Evolutionary conservation across 1,284 basidiomycete genomes (phyloP).

Genomic region (Puccinia novopanici): DNA sequence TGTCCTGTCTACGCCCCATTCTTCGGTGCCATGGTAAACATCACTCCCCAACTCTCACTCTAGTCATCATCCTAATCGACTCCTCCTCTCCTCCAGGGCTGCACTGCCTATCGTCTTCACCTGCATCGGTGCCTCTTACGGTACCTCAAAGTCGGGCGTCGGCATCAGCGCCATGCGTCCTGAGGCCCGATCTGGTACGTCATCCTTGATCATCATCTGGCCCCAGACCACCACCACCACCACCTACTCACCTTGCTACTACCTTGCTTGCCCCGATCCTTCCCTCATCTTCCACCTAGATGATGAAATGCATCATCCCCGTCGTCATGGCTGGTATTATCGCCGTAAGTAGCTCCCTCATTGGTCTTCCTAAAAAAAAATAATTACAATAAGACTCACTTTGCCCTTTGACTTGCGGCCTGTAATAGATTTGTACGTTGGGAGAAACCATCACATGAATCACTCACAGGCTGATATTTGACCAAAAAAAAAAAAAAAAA

Average conservation of each 20-base stretch:
- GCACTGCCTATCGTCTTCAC: slow-evolving; percentile 46
- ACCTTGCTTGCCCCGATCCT: neutral
- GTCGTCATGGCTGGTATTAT: slow-evolving; percentile 60
- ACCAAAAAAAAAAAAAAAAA: too few species aligned
- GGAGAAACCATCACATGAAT: neutral
- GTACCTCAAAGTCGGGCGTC: slow-evolving; percentile 62
- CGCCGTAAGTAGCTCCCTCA: slow-evolving; percentile 55
- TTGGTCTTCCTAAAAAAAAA: neutral
- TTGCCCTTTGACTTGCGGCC: too few species aligned
- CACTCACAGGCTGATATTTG: too few species aligned
- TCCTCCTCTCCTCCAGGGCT: slow-evolving; percentile 13
- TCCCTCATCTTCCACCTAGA: neutral
- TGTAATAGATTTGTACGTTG: slow-evolving; percentile 52
- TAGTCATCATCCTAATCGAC: neutral
- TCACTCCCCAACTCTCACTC: neutral
- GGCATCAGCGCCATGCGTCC: slow-evolving; percentile 63
- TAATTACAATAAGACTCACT: neutral
- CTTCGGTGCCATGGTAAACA: slow-evolving; percentile 46
- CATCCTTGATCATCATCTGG: neutral
- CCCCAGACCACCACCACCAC: neutral
- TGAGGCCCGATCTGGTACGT: slow-evolving; percentile 61
- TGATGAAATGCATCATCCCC: slow-evolving; percentile 55
- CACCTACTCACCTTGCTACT: too few species aligned
- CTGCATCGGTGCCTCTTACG: slow-evolving; percentile 57
- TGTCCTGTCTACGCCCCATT: slow-evolving; percentile 48